Base-by-base conservation (phyloP, 2,329 filamentous ascomycete species). In the Xylaria sp. region DNA sequence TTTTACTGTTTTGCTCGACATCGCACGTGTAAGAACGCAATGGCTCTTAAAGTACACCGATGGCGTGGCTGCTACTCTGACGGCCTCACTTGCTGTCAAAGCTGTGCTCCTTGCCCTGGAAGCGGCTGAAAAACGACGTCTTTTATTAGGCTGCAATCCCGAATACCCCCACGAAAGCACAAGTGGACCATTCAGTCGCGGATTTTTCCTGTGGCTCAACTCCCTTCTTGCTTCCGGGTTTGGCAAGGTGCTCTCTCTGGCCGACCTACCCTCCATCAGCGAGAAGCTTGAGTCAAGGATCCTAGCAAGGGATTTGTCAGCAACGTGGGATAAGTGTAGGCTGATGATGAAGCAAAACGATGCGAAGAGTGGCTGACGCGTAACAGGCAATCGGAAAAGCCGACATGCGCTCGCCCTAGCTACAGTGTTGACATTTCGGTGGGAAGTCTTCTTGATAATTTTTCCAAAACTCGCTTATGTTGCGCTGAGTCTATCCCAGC, bases 151-250 rank as follows among this genome's bases (percentile, higher is more conserved):
- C 6, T n/a, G 28, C 28, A 26, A 62, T 49, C 49, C 28, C 11
- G 33, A 64, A 44, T 67, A 61, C n/a, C n/a, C 67, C 6, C 49
- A 9, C 23, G 65, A 67, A 61, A 67, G 60, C 36, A 64, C 54
- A 46, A 60, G 67, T 23, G 57, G 65, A 2, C 64, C 64, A 11
- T 59, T 64, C 5, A 64, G 59, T 49, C 57, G 67, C 10, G 66
- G 60, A 6, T 48, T 61, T n/a, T 69, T 69, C 51, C 23, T 54
- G n/a, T 69, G 67, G 60, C 67, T 65, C 3, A 64, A 67, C 57
- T 53, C 60, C 17, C 60, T 67, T 33, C 57, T 69, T 40, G 33
- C 64, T 20, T 60, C 64, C 11, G 60, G 67, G 23, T 64, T 67
- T 48, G 49, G 59, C n/a, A 61, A 61, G 28, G 64, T 69, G 36